Conservation (phyloP, 257 asterid genomes). For the Coffea canephora region DNA sequence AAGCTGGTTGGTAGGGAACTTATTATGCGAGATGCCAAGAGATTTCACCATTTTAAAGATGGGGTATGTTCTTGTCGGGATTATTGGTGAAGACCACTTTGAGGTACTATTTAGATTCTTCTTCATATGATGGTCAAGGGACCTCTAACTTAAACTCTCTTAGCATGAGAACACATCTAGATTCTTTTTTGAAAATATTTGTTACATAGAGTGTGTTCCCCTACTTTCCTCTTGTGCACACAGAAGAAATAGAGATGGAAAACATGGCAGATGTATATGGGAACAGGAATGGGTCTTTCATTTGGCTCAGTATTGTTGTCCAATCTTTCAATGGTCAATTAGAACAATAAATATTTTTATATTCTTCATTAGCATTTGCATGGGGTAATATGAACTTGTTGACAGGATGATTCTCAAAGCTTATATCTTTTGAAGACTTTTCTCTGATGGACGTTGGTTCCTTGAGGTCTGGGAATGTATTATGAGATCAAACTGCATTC, state of each 20-base stretch:
- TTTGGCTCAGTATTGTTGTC: neutral
- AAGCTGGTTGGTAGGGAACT: slow-evolving; percentile 81
- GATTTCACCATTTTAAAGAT: slow-evolving; percentile 82
- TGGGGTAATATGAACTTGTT: neutral
- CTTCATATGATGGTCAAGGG: slow-evolving; percentile 4
- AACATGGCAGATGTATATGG: neutral
- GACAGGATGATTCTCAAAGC: neutral
- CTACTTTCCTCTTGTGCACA: neutral
- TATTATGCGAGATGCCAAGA: slow-evolving; percentile 66
- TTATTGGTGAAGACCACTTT: slow-evolving; percentile 59
- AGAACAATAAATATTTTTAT: neutral
- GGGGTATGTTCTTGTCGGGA: slow-evolving; percentile 81
- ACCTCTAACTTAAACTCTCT: neutral
- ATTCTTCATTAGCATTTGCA: neutral
- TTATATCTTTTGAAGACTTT: too few relatives aligned
- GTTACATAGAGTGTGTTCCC: neutral
- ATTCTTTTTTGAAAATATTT: neutral
- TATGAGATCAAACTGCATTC: neutral
- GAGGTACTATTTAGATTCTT: slow-evolving; percentile 25
- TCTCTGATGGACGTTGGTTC: neutral
- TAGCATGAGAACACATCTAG: neutral
- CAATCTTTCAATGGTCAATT: neutral
- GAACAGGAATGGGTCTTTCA: neutral
- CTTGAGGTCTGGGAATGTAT: neutral
- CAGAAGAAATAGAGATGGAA: too few relatives aligned